Evolutionary conservation across 2,329 filamentous ascomycete species (phyloP).

Genomic region (Aspergillus tanneri): DNA sequence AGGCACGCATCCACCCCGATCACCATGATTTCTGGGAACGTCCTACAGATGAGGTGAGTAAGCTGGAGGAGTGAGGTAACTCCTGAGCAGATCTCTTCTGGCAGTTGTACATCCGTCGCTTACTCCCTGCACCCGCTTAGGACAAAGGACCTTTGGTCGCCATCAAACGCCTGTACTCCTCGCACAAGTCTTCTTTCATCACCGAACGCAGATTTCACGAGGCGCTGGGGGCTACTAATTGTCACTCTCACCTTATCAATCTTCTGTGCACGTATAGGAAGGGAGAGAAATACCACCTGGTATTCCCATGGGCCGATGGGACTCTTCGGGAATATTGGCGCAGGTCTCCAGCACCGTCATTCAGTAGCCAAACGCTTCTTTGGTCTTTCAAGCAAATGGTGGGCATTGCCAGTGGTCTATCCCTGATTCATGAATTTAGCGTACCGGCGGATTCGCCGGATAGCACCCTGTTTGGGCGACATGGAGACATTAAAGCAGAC

Average conservation of each 20-base stretch:
- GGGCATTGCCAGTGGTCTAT: slow-evolving; percentile 27
- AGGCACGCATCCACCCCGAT: slow-evolving; percentile 10
- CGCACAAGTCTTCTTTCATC: background rate
- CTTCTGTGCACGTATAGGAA: slow-evolving; percentile 29
- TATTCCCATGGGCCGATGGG: slow-evolving; percentile 29
- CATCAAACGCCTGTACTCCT: slow-evolving; percentile 1
- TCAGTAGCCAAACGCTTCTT: slow-evolving; percentile 14
- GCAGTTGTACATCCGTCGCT: background rate
- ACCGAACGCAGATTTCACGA: background rate
- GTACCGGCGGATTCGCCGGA: background rate
- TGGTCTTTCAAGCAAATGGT: slow-evolving; percentile 32
- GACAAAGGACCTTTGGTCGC: slow-evolving; percentile 1
- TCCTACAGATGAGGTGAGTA: background rate
- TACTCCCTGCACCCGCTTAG: background rate
- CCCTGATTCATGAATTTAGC: slow-evolving; percentile 24
- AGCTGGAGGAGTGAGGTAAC: background rate
- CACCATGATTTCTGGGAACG: slow-evolving; percentile 11
- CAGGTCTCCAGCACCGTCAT: slow-evolving; percentile 5
- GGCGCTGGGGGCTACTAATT: background rate
- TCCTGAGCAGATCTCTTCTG: background rate
- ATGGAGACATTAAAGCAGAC: slow-evolving; percentile 39
- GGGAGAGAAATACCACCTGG: slow-evolving; percentile 24
- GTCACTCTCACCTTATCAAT: slow-evolving; percentile 25
- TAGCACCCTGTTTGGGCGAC: slow-evolving; percentile 28
- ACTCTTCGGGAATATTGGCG: slow-evolving; percentile 31